Evolutionary conservation across 139 green algal species (phyloP).

Genomic region (Ostreobium quekettii): DNA sequence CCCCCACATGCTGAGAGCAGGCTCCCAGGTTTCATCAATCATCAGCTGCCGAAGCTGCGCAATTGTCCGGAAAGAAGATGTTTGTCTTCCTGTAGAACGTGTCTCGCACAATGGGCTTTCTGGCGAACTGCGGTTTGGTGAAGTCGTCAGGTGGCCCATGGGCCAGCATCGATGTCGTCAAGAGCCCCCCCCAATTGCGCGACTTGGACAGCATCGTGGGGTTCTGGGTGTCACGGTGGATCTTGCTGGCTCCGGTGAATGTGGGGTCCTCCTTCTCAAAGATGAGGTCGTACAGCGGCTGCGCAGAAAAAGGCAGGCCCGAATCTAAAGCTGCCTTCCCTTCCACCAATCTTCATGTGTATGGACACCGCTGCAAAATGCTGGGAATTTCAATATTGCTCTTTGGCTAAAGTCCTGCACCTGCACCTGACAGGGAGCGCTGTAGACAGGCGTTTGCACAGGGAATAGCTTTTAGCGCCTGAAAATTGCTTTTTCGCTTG

Average conservation of each 20-base stretch:
- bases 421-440: no score
- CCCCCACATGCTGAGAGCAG: no score
- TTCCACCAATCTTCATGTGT: neutral
- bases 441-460: no score
- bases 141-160: constrained; percentile 40
- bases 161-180: constrained; percentile 37
- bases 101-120: constrained; percentile 59
- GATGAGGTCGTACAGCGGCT: constrained; percentile 68
- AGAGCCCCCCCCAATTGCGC: constrained; percentile 33
- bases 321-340: neutral
- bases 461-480: no score
- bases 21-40: no score
- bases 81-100: constrained; percentile 73
- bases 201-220: constrained; percentile 49
- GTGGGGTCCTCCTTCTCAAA: constrained; percentile 52
- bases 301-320: constrained; percentile 1
- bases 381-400: neutral
- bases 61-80: constrained; percentile 44
- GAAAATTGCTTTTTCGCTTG: no score
- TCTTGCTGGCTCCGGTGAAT: constrained; percentile 41
- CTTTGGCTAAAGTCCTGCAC: no score
- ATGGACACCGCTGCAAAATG: neutral
- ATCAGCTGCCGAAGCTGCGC: constrained; percentile 25
- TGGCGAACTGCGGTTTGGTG: constrained; percentile 61
- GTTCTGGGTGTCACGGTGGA: constrained; percentile 67